Evolutionary conservation across 805 yeast genomes (phyloP).

Genomic region (Teunomyces gatunensis): DNA sequence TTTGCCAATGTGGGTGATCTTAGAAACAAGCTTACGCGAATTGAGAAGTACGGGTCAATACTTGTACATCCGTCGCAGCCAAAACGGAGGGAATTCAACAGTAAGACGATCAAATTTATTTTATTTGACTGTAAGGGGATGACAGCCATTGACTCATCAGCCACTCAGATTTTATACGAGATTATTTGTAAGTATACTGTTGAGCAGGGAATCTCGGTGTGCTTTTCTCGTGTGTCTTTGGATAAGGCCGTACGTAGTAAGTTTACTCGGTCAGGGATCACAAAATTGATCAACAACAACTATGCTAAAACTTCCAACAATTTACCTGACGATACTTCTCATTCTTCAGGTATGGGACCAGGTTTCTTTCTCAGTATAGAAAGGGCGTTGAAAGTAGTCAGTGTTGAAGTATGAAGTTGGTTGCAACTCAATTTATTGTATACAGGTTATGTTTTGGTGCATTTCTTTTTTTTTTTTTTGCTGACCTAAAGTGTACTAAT

Average conservation of each 20-base stretch:
- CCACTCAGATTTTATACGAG: constrained; percentile 67
- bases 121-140: constrained; percentile 79
- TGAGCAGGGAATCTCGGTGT: constrained; percentile 53
- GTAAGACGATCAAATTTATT: constrained; percentile 47
- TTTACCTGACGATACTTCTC: constrained; percentile 19
- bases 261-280: constrained; percentile 56
- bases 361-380: constrained; percentile 51
- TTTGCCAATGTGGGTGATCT: constrained; percentile 83
- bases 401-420: constrained; percentile 9
- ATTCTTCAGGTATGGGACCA: constrained; percentile 15
- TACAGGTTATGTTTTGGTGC: not conserved
- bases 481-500: not conserved
- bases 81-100: constrained; percentile 39
- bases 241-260: constrained; percentile 45
- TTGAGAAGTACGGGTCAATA: constrained; percentile 76
- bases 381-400: constrained; percentile 52
- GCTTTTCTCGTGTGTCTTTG: constrained; percentile 59
- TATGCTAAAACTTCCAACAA: constrained; percentile 10
- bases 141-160: constrained; percentile 77
- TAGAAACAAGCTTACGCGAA: constrained; percentile 59
- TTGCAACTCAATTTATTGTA: not conserved
- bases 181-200: constrained; percentile 53
- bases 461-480: not conserved
- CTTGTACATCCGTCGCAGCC: constrained; percentile 76
- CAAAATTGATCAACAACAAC: constrained; percentile 20